These are phyloP conservation scores for Mycena galericulata DNA, from an alignment of 768 basidiomycete genomes.

Conservation along the genomic window DNA sequence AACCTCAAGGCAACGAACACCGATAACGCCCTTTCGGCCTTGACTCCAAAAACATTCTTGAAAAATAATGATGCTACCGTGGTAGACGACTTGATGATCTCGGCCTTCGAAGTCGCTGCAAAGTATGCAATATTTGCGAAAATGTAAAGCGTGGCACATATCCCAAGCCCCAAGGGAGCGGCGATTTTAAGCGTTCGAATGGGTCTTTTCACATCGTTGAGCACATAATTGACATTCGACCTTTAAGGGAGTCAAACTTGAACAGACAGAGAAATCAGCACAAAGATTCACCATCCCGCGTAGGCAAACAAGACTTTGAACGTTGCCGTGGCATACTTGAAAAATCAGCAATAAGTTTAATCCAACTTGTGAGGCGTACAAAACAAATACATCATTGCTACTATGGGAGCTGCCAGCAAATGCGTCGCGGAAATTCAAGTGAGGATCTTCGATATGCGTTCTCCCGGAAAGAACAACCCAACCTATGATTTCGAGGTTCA, in stretches of 20 bases:
- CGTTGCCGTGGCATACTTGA: conserved; percentile 70
- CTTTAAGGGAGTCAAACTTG: conserved; percentile 31
- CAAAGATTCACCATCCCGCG: conserved; percentile 18
- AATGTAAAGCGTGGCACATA: conserved; percentile 65
- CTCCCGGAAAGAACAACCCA: conserved; percentile 69
- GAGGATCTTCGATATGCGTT: conserved; percentile 62
- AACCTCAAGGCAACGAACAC: conserved; percentile 70
- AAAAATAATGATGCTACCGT: conserved; percentile 75
- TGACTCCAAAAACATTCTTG: conserved; percentile 64
- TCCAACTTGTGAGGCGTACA: not conserved
- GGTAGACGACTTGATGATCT: conserved; percentile 61
- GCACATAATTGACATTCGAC: conserved; percentile 69
- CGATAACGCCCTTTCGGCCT: conserved; percentile 66
- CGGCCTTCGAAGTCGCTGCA: conserved; percentile 60
- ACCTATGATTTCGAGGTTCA: conserved; percentile 43
- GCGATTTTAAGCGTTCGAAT: conserved; percentile 72
- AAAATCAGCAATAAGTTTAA: conserved; percentile 39
- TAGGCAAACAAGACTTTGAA: conserved; percentile 65
- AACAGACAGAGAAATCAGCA: not conserved
- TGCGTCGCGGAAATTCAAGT: conserved; percentile 63
- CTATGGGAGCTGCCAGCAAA: conserved; percentile 68
- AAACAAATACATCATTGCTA: conserved; percentile 45
- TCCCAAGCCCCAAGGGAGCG: conserved; percentile 66
- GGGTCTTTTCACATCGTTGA: conserved; percentile 71
- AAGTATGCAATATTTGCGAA: conserved; percentile 72